Evolutionary conservation across 192 early-diverging fungal species (phyloP).

Genomic region (Coemansia biformis): DNA sequence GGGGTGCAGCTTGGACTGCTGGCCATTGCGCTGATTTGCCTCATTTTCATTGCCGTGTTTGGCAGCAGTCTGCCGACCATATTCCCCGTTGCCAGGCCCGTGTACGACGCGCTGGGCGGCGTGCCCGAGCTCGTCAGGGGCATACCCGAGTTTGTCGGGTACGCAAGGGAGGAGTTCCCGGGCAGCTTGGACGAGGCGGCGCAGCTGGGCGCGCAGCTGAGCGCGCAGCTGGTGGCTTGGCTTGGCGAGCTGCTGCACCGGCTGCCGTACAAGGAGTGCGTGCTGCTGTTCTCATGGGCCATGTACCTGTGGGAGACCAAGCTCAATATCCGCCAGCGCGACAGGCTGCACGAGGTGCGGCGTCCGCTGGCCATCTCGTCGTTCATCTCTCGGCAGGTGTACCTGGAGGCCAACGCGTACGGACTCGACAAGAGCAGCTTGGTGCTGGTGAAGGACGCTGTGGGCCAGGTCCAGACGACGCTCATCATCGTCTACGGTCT

Average conservation of each 20-base stretch:
- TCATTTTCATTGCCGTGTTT: slow-evolving; percentile 31
- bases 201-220: background rate
- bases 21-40: slow-evolving; percentile 24
- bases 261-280: slow-evolving; percentile 74
- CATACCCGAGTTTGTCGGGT: slow-evolving; percentile 19
- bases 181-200: slow-evolving; percentile 18
- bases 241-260: slow-evolving; percentile 21
- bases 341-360: slow-evolving; percentile 58
- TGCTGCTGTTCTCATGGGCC: slow-evolving; percentile 63
- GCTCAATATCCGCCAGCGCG: slow-evolving; percentile 75
- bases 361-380: slow-evolving; percentile 66
- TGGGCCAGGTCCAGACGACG: slow-evolving; percentile 64
- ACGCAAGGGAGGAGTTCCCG: slow-evolving; percentile 9
- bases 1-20: slow-evolving; percentile 40
- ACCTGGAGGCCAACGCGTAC: slow-evolving; percentile 78
- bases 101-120: slow-evolving; percentile 20
- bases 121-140: slow-evolving; percentile 12
- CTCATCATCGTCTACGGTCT: slow-evolving; percentile 63
- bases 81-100: slow-evolving; percentile 38
- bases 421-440: slow-evolving; percentile 79
- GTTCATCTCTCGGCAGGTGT: slow-evolving; percentile 71
- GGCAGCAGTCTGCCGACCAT: slow-evolving; percentile 31
- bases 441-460: slow-evolving; percentile 59
- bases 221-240: too few species aligned
- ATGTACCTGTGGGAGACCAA: slow-evolving; percentile 80